phyloP scores from a whole-genome alignment of 768 basidiomycete genomes.

The Trametes coccinea region DNA sequence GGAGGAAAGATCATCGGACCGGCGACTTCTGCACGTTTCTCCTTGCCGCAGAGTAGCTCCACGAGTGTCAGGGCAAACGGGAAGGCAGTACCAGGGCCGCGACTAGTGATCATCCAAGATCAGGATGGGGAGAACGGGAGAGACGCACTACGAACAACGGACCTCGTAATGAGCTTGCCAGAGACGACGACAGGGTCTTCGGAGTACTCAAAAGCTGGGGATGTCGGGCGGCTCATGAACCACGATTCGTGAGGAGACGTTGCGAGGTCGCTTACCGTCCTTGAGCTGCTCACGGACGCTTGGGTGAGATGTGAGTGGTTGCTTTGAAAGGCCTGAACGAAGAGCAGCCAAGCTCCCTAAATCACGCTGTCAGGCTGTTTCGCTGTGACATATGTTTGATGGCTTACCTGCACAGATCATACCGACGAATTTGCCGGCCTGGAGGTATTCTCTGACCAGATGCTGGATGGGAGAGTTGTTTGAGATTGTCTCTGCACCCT shows the following conservation, averaged over 20 bases:
- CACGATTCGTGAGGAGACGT: background rate
- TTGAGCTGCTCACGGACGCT: constrained; percentile 63
- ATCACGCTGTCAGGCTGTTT: background rate
- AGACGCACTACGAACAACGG: constrained; percentile 37
- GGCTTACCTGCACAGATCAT: constrained; percentile 81
- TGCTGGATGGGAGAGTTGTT: constrained; percentile 57
- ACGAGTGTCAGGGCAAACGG: constrained; percentile 78
- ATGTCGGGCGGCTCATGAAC: background rate
- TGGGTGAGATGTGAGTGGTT: constrained; percentile 79
- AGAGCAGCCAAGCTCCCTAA: constrained; percentile 72
- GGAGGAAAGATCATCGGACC: constrained; percentile 73
- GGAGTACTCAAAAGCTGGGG: constrained; percentile 67
- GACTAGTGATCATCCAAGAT: constrained; percentile 23
- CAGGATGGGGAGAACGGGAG: background rate
- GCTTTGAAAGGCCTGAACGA: constrained; percentile 56
- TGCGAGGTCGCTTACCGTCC: constrained; percentile 39
- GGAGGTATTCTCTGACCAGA: constrained; percentile 58
- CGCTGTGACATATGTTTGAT: background rate
- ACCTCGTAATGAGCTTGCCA: constrained; percentile 78
- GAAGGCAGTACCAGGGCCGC: constrained; percentile 59
- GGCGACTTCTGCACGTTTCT: constrained; percentile 59
- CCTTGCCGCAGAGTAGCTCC: constrained; percentile 63
- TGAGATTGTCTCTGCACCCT: constrained; percentile 76
- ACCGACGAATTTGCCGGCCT: constrained; percentile 59
- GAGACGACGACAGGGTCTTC: constrained; percentile 77